These are phyloP conservation scores for Candida glucosophila DNA, from an alignment of 1,139 yeast genomes.

Conservation along the genomic window DNA sequence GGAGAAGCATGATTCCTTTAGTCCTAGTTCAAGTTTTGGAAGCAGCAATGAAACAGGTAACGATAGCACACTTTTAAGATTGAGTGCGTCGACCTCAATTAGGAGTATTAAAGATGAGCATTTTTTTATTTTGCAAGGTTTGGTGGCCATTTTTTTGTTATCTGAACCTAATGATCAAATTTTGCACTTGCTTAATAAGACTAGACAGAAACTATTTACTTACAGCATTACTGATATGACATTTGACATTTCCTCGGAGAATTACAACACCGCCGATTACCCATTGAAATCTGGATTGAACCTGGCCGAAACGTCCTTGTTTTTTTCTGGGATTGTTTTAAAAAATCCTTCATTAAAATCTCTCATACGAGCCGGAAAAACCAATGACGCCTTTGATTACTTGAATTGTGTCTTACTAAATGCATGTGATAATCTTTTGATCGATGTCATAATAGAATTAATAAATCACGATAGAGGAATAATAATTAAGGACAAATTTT, in stretches of 20 bases:
- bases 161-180: constrained; percentile 24
- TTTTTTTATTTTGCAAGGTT: constrained; percentile 15
- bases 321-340: constrained; percentile 18
- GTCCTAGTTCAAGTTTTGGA: constrained; percentile 1
- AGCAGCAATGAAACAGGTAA: constrained; percentile 1
- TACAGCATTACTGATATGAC: constrained; percentile 17
- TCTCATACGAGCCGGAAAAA: constrained; percentile 12
- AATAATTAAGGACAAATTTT: constrained; percentile 14
- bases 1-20: constrained; percentile 1
- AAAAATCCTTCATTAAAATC: constrained; percentile 12
- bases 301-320: constrained; percentile 16
- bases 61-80: constrained; percentile 12
- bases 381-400: constrained; percentile 21
- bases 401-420: constrained; percentile 12
- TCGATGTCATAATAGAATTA: constrained; percentile 25
- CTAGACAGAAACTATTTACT: constrained; percentile 15
- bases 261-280: too few species aligned
- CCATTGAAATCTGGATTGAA: constrained; percentile 7
- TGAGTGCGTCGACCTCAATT: constrained; percentile 16
- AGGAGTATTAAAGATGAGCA: constrained; percentile 20
- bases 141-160: constrained; percentile 19
- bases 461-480: constrained; percentile 21
- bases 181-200: constrained; percentile 17
- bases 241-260: constrained; percentile 20
- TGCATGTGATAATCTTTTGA: constrained; percentile 15